These are phyloP conservation scores for Daldinia vernicosa DNA, from an alignment of 495 filamentous ascomycete species.

Conservation along the genomic window DNA sequence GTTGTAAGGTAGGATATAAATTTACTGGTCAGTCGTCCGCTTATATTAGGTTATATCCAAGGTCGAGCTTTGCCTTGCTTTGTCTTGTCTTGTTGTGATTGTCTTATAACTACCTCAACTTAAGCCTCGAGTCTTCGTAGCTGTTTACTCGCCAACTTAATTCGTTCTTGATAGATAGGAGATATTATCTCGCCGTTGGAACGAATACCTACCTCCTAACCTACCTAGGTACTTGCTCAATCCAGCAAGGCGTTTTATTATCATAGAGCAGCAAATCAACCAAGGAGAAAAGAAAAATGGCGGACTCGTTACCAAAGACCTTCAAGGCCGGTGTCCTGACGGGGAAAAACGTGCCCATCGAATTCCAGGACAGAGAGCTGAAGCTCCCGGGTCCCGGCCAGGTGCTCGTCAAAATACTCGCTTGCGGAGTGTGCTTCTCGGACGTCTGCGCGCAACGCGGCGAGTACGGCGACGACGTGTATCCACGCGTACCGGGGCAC, in stretches of 20 bases:
- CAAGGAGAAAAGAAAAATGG: conserved; percentile 35
- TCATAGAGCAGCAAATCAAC: too few relatives aligned
- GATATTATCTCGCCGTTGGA: background rate
- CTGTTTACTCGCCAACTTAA: too few relatives aligned
- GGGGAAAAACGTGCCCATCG: conserved; percentile 48
- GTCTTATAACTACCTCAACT: too few relatives aligned
- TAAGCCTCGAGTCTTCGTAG: too few relatives aligned
- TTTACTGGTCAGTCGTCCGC: too few relatives aligned
- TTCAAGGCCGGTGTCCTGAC: conserved; percentile 61
- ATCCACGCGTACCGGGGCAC: conserved; percentile 64
- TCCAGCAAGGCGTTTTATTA: background rate
- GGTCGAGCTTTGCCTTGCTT: too few relatives aligned
- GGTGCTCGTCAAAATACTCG: conserved; percentile 63
- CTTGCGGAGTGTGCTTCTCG: conserved; percentile 63
- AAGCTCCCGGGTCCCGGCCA: conserved; percentile 53
- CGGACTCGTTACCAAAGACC: conserved; percentile 55
- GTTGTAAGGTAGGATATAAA: too few relatives aligned
- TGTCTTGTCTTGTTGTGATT: too few relatives aligned
- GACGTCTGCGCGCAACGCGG: conserved; percentile 53
- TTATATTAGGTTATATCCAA: too few relatives aligned
- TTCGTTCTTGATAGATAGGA: background rate
- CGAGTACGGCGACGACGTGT: conserved; percentile 53
- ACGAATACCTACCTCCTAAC: background rate
- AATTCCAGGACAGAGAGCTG: conserved; percentile 55
- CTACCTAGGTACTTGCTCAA: background rate